Evolutionary conservation across 1,284 basidiomycete genomes (phyloP), one percentile per base, ranked within the genome.

Genomic region (Cryptococcus sp.): DNA sequence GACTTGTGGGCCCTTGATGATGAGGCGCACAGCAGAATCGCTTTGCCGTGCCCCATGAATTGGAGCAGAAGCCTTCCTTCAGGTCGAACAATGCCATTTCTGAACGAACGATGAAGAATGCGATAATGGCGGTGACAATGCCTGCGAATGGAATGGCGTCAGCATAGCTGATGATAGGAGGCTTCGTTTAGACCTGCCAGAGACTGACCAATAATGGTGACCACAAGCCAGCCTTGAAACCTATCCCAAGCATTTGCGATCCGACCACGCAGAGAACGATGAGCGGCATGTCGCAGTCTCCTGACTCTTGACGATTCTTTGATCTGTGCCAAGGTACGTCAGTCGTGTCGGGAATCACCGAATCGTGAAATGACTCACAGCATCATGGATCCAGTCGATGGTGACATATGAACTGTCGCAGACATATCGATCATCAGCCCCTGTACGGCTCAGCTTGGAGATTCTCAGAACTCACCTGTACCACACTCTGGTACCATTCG

Each of bases 11-110:
- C 56, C 52, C 53, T 46, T 61, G 66, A 46, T 66, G 64, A n/a
- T 66, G 61, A 0, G 74, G 69, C 1, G 73, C 83, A 73, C 92
- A 95, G 74, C 93, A 97, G 77, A 93, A 91, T 3, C 87, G 82
- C 70, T 86, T 88, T 1, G 93, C 86, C 57, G 84, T 87, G 78
- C 84, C 88, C 87, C 88, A 90, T 2, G 82, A 82, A 0, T 78
- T 76, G 1, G 73, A 71, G 76, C 94, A 98, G 75, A 90, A 92
- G 0, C 95, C 95, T 56, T 93, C 90, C 78, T 98, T 98, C 65
- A 89, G 76, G 74, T 96, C 92, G 71, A 97, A 98, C n/a, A 98
- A 81, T 82, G 87, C 88, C 74, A 91, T 89, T 73, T 99, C 95
- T 57, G 85, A 83, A 31, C 90, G 86, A 42, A 95, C 86, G 67